These are phyloP conservation scores for Penicillium hesseltinei DNA, from an alignment of 2,329 filamentous ascomycete species.

Conservation along the genomic window DNA sequence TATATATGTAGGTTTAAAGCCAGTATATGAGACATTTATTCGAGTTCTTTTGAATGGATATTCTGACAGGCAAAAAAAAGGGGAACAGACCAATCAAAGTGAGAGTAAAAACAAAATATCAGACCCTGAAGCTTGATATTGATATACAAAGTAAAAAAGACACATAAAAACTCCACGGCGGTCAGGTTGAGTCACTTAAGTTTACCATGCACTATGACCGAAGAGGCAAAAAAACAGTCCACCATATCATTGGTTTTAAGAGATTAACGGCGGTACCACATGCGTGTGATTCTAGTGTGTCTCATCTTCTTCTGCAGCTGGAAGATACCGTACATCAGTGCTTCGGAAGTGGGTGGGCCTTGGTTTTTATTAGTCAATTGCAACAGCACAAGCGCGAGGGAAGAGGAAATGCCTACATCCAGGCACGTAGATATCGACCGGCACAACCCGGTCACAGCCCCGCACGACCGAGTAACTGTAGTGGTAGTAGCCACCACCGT, in stretches of 20 bases:
- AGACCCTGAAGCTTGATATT: constrained; percentile 12
- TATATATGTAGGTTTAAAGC: background rate
- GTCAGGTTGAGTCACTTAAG: constrained; percentile 17
- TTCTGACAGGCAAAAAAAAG: constrained; percentile 6
- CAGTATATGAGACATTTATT: background rate
- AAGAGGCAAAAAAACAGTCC: constrained; percentile 13
- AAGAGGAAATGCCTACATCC: constrained; percentile 61
- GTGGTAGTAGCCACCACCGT: constrained; percentile 84
- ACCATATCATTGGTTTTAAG: constrained; percentile 1
- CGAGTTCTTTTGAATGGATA: constrained; percentile 18
- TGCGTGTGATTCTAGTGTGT: constrained; percentile 54
- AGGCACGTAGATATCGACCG: constrained; percentile 83
- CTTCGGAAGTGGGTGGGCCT: constrained; percentile 55
- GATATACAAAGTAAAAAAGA: constrained; percentile 26
- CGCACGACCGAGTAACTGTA: constrained; percentile 79
- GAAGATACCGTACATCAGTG: constrained; percentile 66
- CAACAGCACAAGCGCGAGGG: background rate
- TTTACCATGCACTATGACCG: constrained; percentile 16
- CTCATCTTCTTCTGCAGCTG: constrained; percentile 79
- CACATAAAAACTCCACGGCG: constrained; percentile 22
- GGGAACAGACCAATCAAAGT: constrained; percentile 2
- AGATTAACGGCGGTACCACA: constrained; percentile 56
- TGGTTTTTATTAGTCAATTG: constrained; percentile 12
- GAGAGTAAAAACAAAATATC: constrained; percentile 5
- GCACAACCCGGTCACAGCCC: constrained; percentile 75